Evolutionary conservation across 2,329 filamentous ascomycete species (phyloP).

Genomic region (Fusarium stilboides): DNA sequence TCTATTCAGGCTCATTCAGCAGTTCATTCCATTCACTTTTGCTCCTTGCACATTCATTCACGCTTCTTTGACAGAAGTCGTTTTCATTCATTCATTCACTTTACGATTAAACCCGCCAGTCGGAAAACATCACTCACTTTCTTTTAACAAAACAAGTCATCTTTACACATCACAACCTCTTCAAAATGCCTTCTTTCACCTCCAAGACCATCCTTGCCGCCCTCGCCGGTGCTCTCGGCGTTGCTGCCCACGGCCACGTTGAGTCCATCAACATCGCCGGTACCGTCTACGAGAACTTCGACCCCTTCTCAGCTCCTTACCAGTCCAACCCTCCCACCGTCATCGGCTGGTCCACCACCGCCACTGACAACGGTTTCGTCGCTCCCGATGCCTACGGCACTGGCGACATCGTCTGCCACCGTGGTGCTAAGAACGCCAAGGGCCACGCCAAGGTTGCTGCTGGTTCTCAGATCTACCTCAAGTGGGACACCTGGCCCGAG

Average conservation of each 20-base stretch:
- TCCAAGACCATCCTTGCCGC: slow-evolving; percentile 48
- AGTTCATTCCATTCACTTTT: slow-evolving; percentile 51
- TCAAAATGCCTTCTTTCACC: slow-evolving; percentile 50
- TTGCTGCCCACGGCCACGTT: slow-evolving; percentile 52
- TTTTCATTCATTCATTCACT: slow-evolving; percentile 45
- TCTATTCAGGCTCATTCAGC: slow-evolving; percentile 48
- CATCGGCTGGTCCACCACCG: slow-evolving; percentile 59
- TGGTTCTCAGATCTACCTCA: slow-evolving; percentile 58
- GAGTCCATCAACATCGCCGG: slow-evolving; percentile 49
- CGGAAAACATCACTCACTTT: slow-evolving; percentile 33
- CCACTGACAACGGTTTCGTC: slow-evolving; percentile 68
- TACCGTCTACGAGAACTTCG: slow-evolving; percentile 44
- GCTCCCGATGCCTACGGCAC: slow-evolving; percentile 57
- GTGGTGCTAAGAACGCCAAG: slow-evolving; percentile 57
- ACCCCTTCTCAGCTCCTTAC: slow-evolving; percentile 43
- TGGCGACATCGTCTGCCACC: slow-evolving; percentile 66
- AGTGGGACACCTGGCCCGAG: slow-evolving; percentile 61
- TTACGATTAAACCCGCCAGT: slow-evolving; percentile 42
- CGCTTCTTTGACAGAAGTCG: slow-evolving; percentile 54
- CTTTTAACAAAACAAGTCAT: slow-evolving; percentile 26
- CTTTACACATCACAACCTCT: slow-evolving; percentile 19
- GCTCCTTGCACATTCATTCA: slow-evolving; percentile 45
- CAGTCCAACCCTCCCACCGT: slow-evolving; percentile 40
- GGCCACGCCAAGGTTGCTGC: slow-evolving; percentile 58
- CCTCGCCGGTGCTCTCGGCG: slow-evolving; percentile 47